phyloP scores from a whole-genome alignment of 2,329 filamentous ascomycete species.

The Fusarium sp. region DNA sequence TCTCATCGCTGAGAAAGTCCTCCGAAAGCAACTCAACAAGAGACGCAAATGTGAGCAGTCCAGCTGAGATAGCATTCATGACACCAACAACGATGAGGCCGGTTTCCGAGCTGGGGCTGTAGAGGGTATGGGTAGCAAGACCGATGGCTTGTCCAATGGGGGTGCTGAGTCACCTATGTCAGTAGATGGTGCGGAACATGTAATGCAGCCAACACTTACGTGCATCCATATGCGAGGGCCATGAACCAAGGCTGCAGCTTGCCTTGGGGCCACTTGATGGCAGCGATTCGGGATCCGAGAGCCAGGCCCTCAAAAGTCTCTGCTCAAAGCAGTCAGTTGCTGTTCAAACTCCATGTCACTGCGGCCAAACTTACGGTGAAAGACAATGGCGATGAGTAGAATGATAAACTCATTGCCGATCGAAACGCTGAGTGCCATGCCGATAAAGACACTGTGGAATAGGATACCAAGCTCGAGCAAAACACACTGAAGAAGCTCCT shows the following conservation, averaged over 20 bases:
- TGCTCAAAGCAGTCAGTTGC: conserved; percentile 37
- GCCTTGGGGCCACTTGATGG: conserved; percentile 61
- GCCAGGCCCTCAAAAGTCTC: conserved; percentile 71
- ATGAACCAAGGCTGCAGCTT: conserved; percentile 69
- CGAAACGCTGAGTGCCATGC: conserved; percentile 86
- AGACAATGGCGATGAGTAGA: conserved; percentile 84
- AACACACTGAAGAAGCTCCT: conserved; percentile 82
- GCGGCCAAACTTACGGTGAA: conserved; percentile 69
- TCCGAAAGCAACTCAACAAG: conserved; percentile 81
- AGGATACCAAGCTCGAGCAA: conserved; percentile 83
- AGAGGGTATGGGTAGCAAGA: conserved; percentile 77
- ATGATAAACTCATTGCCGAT: conserved; percentile 83
- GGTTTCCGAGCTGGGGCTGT: conserved; percentile 76
- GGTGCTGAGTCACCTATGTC: conserved; percentile 63
- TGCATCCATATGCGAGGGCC: conserved; percentile 71
- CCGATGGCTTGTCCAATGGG: conserved; percentile 83
- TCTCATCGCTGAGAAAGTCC: conserved; percentile 78
- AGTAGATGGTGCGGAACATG: neutral
- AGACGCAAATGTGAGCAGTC: conserved; percentile 80
- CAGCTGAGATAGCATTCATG: conserved; percentile 82
- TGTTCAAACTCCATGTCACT: accelerated
- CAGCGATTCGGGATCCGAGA: conserved; percentile 75
- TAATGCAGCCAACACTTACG: conserved; percentile 53
- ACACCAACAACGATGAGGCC: conserved; percentile 80
- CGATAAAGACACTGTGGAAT: conserved; percentile 80